Evolutionary conservation across 2,329 filamentous ascomycete species (phyloP), one percentile per base, ranked within the genome.

Genomic region (Sporothrix inflata): DNA sequence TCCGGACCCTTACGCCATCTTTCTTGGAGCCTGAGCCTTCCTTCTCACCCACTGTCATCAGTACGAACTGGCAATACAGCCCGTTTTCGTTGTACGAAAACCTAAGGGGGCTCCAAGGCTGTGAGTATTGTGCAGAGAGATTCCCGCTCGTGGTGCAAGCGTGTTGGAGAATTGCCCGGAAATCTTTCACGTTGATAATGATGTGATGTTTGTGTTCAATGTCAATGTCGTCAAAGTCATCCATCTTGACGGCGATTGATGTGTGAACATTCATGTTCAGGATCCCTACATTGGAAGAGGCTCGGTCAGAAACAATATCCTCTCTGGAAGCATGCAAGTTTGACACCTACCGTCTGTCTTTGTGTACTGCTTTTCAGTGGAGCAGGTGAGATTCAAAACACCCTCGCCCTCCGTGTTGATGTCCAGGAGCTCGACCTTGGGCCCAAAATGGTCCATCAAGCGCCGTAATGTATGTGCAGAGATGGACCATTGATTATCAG

Each of bases 101-200:
- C 77, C 93, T 91, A 78, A 95, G 87, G 1, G 92, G 92, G 19
- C 88, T 87, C 19, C 88, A 88, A 4, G 92, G 92, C 34, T 87
- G 83, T 1, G 92, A 94, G 80, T 94, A 94, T 70, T 85, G 85
- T 14, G 91, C 91, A 19, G 86, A 87, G 16, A 94, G 83, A 61
- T 87, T 86, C n/a, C 88, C 89, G 69, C 89, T 89, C 6, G 90
- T 86, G 30, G 89, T 89, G 30, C 90, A 90, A 11, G 92, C 92
- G 80, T 95, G 92, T 45, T 90, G 87, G 69, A 94, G 89, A 70
- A 94, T 92, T 45, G 92, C 90, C 68, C 92, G 90, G 79, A 94
- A 94, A 80, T 95, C 92, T 77, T 93, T 94, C 78, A 95, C 92
- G 76, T 90, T 93, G 78, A 94, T 92, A 73, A 93, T 88, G 77